phyloP scores from a whole-genome alignment of 2,329 filamentous ascomycete species.

The Calonectria henricotiae region DNA sequence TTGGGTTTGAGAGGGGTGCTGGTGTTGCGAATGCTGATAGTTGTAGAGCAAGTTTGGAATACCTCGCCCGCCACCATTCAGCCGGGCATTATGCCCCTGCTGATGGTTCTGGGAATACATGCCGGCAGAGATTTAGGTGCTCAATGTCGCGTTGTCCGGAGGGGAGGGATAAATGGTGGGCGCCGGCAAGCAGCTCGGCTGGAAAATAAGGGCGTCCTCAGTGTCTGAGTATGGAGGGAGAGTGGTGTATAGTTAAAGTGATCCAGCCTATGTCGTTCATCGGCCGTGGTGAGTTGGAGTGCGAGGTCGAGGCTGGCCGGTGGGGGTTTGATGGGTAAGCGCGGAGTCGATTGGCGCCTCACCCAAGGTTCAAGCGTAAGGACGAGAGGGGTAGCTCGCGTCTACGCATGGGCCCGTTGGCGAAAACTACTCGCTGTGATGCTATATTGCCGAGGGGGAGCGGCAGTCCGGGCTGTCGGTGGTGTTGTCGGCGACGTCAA shows the following conservation, averaged over 20 bases:
- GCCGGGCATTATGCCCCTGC: conserved; percentile 82
- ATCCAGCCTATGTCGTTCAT: conserved; percentile 47
- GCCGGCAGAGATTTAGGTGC: conserved; percentile 57
- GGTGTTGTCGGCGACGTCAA: conserved; percentile 41
- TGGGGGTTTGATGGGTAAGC: conserved; percentile 41
- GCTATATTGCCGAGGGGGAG: conserved; percentile 37
- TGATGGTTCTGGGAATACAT: conserved; percentile 85
- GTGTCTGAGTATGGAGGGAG: conserved; percentile 35
- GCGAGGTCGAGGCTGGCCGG: conserved; percentile 26
- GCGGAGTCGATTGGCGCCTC: conserved; percentile 49
- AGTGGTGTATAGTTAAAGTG: conserved; percentile 41
- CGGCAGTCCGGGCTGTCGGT: conserved; percentile 37
- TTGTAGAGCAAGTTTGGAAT: conserved; percentile 79
- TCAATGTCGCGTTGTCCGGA: conserved; percentile 38
- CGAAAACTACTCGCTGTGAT: conserved; percentile 46
- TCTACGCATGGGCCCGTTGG: conserved; percentile 59
- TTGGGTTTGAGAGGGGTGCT: conserved; percentile 77
- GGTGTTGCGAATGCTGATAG: conserved; percentile 75
- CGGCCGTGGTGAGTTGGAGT: conserved; percentile 42
- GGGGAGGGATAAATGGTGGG: conserved; percentile 45
- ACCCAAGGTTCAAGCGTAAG: conserved; percentile 56
- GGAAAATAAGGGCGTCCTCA: conserved; percentile 46
- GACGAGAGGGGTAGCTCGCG: conserved; percentile 57
- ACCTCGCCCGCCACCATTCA: conserved; percentile 74
- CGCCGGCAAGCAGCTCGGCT: conserved; percentile 54